Evolutionary conservation across 2,329 filamentous ascomycete species (phyloP), one percentile per base, ranked within the genome.

Genomic region (Anisogramma anomala): DNA sequence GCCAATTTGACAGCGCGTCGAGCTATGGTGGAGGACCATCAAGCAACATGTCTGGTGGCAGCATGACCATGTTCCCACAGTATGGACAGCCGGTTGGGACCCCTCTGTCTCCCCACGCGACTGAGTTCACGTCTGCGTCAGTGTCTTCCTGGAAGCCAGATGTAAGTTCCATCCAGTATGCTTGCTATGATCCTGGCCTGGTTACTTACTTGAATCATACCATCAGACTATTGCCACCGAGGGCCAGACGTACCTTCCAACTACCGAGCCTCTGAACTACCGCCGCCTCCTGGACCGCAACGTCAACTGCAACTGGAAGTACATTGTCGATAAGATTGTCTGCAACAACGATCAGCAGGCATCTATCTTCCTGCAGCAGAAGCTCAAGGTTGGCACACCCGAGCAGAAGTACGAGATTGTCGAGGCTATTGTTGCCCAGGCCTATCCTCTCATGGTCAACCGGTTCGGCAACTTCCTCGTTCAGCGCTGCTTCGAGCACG

Each of bases 291-390:
- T 96, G 34, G 91, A 98, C 57, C 87, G 88, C 56, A 94, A 89
- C 58, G 86, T 94, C 62, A 94, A 84, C 55, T 96, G 89, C 65
- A 93, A 98, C 66, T 98, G 89, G 91, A 94, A 91, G 65, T 95
- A 94, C 59, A 95, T 98, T 53, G 91, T 98, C 41, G 89, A 98
- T 67, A 96, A 96, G 70, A 98, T 98, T 58, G 88, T 98, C 51
- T 93, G 86, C 74, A 95, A 88, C 67, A 96, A 98, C 60, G 91
- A 98, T 57, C 91, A 98, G 62, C 91, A 98, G 63, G 91, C 93
- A 8, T 98, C 91, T 2, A 96, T 98, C 55, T 98, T 98, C 64
- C 70, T 98, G 33, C 91, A 98, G 61, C 91, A 98, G 65, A 98
- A 98, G 67, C 82, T 98, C 52, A 98, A 98, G 66, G 84, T 95